Percentiles rank a stretch among this genome's conserved stretches.
These are phyloP conservation scores for Leccinum fallax DNA, from an alignment of 1,284 basidiomycete species.

Conservation along the genomic window DNA sequence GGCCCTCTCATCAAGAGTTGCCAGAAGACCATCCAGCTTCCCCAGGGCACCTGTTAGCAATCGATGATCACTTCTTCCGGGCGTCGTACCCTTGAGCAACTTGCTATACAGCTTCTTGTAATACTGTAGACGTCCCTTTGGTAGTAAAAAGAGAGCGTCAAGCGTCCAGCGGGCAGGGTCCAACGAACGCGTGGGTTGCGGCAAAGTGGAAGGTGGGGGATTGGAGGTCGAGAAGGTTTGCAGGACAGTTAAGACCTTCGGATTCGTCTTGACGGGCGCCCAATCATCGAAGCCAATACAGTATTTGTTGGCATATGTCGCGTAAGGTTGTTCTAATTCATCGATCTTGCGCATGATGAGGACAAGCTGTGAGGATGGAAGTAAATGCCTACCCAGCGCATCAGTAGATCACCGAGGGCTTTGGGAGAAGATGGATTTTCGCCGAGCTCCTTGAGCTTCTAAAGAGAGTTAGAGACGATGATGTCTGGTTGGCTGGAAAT, in stretches of 20 bases:
- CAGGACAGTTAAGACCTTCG: conserved; percentile 71
- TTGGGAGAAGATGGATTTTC: conserved; percentile 93
- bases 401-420: conserved; percentile 91
- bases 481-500: conserved; percentile 1
- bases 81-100: conserved; percentile 85
- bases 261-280: conserved; percentile 77
- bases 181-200: conserved; percentile 39
- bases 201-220: conserved; percentile 55
- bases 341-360: conserved; percentile 66
- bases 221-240: conserved; percentile 66
- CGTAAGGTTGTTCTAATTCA: conserved; percentile 87
- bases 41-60: conserved; percentile 82
- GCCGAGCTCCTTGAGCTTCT: conserved; percentile 95
- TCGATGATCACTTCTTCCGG: conserved; percentile 87
- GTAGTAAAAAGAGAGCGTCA: conserved; percentile 86
- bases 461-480: conserved; percentile 19
- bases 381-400: conserved; percentile 82
- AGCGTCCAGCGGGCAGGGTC: conserved; percentile 74
- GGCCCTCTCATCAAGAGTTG: conserved; percentile 64
- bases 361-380: conserved; percentile 8
- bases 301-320: conserved; percentile 77
- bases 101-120: conserved; percentile 92
- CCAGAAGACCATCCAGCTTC: conserved; percentile 76
- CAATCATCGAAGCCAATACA: conserved; percentile 82
- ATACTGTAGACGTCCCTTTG: conserved; percentile 84